Percentiles rank a stretch among this genome's conserved stretches.
Evolutionary conservation across 768 basidiomycete species (phyloP).

Genomic region (Cubamyces sp.): DNA sequence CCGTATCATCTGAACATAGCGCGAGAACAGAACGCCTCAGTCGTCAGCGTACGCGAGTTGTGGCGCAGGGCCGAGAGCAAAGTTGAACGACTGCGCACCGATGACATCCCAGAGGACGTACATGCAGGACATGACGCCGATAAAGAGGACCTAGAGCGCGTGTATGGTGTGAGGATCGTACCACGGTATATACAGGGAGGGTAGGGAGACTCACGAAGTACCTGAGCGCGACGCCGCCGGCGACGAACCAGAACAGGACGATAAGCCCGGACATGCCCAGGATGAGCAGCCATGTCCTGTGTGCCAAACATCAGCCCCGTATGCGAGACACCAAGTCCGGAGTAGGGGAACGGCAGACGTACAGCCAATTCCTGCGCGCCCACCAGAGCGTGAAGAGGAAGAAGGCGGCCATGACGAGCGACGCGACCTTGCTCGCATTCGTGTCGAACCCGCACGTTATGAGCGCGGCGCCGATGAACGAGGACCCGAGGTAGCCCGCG

Average conservation of each 20-base stretch:
- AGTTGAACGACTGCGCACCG: conserved; percentile 46
- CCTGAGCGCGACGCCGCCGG: conserved; percentile 70
- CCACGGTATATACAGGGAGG: not conserved
- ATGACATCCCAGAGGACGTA: conserved; percentile 90
- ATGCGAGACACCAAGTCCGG: not conserved
- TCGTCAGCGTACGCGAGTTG: not conserved
- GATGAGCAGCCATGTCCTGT: conserved; percentile 79
- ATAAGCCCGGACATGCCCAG: conserved; percentile 80
- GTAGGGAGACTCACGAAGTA: conserved; percentile 59
- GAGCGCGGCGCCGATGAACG: conserved; percentile 83
- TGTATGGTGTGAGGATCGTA: not conserved
- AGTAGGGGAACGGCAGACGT: conserved; percentile 31
- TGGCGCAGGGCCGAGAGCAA: not conserved
- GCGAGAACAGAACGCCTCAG: not conserved
- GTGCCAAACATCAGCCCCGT: not conserved
- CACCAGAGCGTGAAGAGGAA: conserved; percentile 91
- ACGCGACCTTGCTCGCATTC: conserved; percentile 85
- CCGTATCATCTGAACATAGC: conserved; percentile 72
- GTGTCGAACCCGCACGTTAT: conserved; percentile 91
- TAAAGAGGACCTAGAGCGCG: conserved; percentile 65
- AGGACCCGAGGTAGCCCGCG: conserved; percentile 85
- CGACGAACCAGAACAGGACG: conserved; percentile 84
- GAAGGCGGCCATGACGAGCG: conserved; percentile 78
- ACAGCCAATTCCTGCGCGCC: conserved; percentile 79
- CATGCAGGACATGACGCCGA: conserved; percentile 87